Evolutionary conservation across 768 basidiomycete genomes (phyloP), one percentile per base, ranked within the genome.

Genomic region (Leccinum aurantiacum): DNA sequence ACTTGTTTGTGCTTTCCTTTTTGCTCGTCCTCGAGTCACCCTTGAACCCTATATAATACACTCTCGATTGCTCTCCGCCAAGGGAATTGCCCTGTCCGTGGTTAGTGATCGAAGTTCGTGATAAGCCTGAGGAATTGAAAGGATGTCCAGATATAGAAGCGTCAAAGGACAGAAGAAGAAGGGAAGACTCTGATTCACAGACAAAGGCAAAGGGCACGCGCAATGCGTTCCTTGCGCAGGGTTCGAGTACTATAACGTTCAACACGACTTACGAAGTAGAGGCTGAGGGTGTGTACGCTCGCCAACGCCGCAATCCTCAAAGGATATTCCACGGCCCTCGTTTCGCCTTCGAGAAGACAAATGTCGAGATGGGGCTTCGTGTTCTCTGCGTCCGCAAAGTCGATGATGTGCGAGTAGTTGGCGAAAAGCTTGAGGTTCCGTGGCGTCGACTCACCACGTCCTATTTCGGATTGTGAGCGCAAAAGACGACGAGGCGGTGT

Each of bases 41-140:
- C 70, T 86, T 89, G 79, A 95, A 95, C 19, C 92, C 92, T 47
- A 94, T 67, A 67, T 87, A 95, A 69, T 89, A 95, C 38, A 94
- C 73, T 25, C 88, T 77, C 3, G 88, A 83, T 17, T 75, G 63
- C 7, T 90, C 87, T 27, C 81, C 87, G 6, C 89, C 90, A 4
- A 78, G 79, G 2, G 90, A 78, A 46, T 91, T 84, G 56, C 83
- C 84, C 90, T 91, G 62, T 27, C 52, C 55, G 58, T 53, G 14
- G 51, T 19, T 51, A n/a, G 19, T 50, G 44, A 56, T 59, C 31
- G 44, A 60, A 52, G 22, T 61, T 35, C 29, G 24, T 53, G 62
- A 64, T 71, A 57, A 67, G 63, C 50, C n/a, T 29, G 38, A 55
- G 27, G 48, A 35, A 44, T 55, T 52, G 31, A 58, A 22, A 57